Evolutionary conservation across 805 yeast genomes (phyloP).

Genomic region (Starmerella gropengiesseri): DNA sequence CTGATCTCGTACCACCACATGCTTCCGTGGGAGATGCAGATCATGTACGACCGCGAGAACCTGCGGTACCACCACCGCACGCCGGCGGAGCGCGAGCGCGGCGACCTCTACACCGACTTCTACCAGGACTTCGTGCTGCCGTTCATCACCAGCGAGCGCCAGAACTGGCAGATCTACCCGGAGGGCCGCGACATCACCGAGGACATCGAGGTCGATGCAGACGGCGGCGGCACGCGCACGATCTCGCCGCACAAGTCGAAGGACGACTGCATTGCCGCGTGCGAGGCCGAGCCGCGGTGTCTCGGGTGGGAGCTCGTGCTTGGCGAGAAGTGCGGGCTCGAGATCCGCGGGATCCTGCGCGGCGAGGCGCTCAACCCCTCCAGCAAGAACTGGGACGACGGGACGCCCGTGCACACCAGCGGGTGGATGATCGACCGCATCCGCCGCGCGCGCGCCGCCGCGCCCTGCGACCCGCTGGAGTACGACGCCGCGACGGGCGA

Average conservation of each 20-base stretch:
- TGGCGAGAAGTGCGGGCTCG: constrained; percentile 16
- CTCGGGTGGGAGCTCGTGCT: constrained; percentile 19
- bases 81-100: neutral
- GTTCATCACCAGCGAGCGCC: constrained; percentile 15
- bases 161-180: constrained; percentile 23
- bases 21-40: constrained; percentile 15
- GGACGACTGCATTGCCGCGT: constrained; percentile 14
- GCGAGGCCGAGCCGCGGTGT: constrained; percentile 15
- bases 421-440: constrained; percentile 31
- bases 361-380: constrained; percentile 16
- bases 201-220: neutral
- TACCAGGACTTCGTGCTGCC: constrained; percentile 29
- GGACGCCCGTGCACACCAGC: constrained; percentile 13
- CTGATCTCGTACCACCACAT: constrained; percentile 7
- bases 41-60: constrained; percentile 13
- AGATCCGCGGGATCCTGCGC: constrained; percentile 11
- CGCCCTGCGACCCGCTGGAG: constrained; percentile 24
- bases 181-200: neutral
- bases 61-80: neutral
- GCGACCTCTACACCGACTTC: constrained; percentile 22
- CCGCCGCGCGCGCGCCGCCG: constrained; percentile 19
- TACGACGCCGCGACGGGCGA: neutral
- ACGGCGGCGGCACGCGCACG: neutral
- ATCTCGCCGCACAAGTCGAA: constrained; percentile 18
- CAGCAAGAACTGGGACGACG: constrained; percentile 2